Percentiles rank a stretch among this genome's conserved stretches.
Conservation (phyloP, 1,284 basidiomycete genomes). For the Papiliotrema terrestris region DNA sequence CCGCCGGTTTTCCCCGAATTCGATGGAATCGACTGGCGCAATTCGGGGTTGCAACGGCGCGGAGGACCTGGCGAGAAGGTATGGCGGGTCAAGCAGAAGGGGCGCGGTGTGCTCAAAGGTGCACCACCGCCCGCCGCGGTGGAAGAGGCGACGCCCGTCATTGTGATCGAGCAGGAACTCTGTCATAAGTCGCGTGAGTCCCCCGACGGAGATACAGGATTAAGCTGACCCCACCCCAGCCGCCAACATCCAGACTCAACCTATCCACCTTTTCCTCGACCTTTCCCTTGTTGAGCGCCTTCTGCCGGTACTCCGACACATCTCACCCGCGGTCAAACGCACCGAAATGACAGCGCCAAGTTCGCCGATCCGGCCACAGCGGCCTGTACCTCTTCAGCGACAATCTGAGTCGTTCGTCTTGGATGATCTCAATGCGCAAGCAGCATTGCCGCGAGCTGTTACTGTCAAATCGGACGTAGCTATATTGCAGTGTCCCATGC, state of each 20-base stretch:
- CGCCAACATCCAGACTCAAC: conserved; percentile 48
- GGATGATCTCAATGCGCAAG: conserved; percentile 25
- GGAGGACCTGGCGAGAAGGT: conserved; percentile 33
- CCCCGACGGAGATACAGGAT: neutral
- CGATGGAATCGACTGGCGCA: conserved; percentile 44
- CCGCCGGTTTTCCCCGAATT: conserved; percentile 33
- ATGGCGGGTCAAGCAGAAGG: conserved; percentile 35
- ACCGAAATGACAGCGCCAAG: conserved; percentile 6
- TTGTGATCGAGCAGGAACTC: conserved; percentile 19
- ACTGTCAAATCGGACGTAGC: neutral
- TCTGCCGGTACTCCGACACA: conserved; percentile 32
- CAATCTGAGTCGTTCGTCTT: conserved; percentile 22
- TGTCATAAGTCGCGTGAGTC: conserved; percentile 17
- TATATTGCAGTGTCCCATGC: conserved; percentile 22
- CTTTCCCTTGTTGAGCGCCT: conserved; percentile 55
- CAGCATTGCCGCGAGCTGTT: conserved; percentile 4
- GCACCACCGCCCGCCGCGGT: conserved; percentile 2
- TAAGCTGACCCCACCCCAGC: conserved; percentile 14
- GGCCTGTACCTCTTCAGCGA: neutral
- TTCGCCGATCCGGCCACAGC: neutral
- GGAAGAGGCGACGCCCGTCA: conserved; percentile 16
- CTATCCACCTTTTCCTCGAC: conserved; percentile 72
- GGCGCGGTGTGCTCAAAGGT: conserved; percentile 32
- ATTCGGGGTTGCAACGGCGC: conserved; percentile 27
- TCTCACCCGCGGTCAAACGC: conserved; percentile 26